Base-by-base conservation (phyloP, 768 basidiomycete species). In the Cystofilobasidium ferigula region DNA sequence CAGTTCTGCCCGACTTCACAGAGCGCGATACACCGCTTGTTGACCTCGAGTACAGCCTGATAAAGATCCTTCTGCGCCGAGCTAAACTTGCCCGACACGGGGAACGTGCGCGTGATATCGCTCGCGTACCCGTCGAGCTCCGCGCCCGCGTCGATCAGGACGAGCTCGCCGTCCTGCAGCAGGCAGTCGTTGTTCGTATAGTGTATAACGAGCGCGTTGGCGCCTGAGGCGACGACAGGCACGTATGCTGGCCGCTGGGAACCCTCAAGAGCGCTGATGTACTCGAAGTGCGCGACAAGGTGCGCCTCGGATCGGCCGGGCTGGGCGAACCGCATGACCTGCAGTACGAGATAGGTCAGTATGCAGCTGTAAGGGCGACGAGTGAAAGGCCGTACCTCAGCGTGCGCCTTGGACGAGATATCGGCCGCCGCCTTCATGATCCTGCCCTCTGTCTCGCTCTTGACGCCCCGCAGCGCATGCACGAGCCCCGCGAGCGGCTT, bases 241-340 rank as follows among this genome's bases (percentile, higher is more conserved):
- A 99, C 93, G 73, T 99, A 99, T n/a, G 95, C 93, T 57, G 85
- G 83, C 45, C 93, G 82, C 72, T 90, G 86, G 16, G 89, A 81
- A 26, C 95, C 95, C 20, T 79, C 78, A 48, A 89, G 79, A 4
- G 84, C 81, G 72, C 91, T 93, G 1, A 86, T 71, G 72, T 95
- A 95, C 76, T 94, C 88, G 73, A 98, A 97, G 73, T 91, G 88
- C 6, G 93, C 87, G 0, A 81, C 85, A 10, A 88, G 76, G 22
- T 80, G 78, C 36, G 80, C 77, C 72, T 88, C 87, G 0, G 82
- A 81, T 63, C 81, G 73, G 12, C 81, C 83, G 26, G 81, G 79
- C 45, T 77, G 74, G 1, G 83, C 79, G 71, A 88, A 89, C 2
- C 85, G 81, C 92, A 94, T 95, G 32, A 88, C 88, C 89, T 91